Conservation (phyloP, 176 grass and related monocot genomes). For the Thinopyrum elongatum region DNA sequence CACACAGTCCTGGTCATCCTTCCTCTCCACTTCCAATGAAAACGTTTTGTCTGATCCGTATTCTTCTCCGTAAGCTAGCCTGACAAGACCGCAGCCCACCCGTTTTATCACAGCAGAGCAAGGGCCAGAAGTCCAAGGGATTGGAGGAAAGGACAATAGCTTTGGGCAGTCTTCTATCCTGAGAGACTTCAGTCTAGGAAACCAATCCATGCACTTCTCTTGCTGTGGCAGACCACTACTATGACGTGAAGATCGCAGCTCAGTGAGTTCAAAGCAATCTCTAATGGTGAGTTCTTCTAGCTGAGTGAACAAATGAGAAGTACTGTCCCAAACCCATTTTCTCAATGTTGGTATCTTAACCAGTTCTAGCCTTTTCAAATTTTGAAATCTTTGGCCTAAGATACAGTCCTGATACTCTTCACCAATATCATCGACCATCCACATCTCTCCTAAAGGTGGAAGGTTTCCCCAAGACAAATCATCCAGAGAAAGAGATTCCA, state of each 20-base stretch:
- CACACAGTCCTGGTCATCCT: not conserved
- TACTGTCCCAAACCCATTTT: not conserved
- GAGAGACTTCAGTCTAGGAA: not conserved
- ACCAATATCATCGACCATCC: not conserved
- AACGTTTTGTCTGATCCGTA: too few relatives aligned
- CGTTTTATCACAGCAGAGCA: not conserved
- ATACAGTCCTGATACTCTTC: not conserved
- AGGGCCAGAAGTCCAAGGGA: not conserved
- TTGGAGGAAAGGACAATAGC: not conserved
- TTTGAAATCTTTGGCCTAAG: too few relatives aligned
- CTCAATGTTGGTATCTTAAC: not conserved
- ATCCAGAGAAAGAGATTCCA: not conserved
- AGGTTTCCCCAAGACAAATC: not conserved
- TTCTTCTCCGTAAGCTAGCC: fast-evolving
- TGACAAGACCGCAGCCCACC: fast-evolving
- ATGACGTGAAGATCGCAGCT: not conserved
- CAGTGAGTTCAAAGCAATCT: not conserved
- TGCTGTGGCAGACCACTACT: not conserved
- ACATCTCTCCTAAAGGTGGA: not conserved
- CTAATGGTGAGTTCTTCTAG: not conserved
- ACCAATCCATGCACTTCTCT: not conserved
- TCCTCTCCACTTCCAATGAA: fast-evolving
- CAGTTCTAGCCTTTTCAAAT: too few relatives aligned
- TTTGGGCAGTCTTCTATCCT: not conserved
- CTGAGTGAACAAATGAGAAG: not conserved